Percentiles rank a stretch among this genome's conserved stretches.
These are phyloP conservation scores for Arctostaphylos glauca DNA, from an alignment of 148 eudicot species.

Conservation along the genomic window DNA sequence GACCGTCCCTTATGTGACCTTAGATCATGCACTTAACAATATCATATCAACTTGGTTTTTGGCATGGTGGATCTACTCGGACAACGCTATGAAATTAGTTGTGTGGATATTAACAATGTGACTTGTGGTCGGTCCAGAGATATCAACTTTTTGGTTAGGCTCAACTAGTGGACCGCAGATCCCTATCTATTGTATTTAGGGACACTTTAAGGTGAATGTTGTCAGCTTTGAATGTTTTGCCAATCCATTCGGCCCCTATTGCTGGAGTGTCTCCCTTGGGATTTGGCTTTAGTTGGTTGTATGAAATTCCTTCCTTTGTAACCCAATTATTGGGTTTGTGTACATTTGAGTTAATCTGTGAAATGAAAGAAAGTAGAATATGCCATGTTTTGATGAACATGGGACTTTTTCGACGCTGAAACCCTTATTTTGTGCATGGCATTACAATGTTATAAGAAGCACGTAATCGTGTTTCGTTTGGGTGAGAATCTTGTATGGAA, in stretches of 20 bases:
- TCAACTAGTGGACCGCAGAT: background rate
- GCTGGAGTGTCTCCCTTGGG: background rate
- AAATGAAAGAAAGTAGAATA: background rate
- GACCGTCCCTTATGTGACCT: background rate
- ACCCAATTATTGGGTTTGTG: constrained; percentile 2
- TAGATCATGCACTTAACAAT: background rate
- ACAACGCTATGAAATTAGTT: background rate
- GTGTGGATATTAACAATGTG: background rate
- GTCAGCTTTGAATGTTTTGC: background rate
- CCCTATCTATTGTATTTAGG: background rate
- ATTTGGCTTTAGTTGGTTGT: constrained; percentile 2
- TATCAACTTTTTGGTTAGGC: background rate
- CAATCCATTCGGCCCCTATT: too few relatives aligned
- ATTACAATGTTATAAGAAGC: too few relatives aligned
- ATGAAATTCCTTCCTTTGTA: constrained; percentile 3
- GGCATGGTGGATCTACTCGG: background rate
- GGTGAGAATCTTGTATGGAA: too few relatives aligned
- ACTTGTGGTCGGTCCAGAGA: background rate
- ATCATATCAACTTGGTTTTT: background rate
- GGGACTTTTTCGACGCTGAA: background rate
- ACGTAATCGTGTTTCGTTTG: too few relatives aligned
- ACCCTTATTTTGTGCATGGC: background rate
- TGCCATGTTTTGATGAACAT: background rate
- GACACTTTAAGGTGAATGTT: background rate
- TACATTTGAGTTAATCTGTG: constrained; percentile 20